These are phyloP conservation scores for Pontederia paniculata DNA, from an alignment of 176 grass and related monocot species.

Conservation along the genomic window DNA sequence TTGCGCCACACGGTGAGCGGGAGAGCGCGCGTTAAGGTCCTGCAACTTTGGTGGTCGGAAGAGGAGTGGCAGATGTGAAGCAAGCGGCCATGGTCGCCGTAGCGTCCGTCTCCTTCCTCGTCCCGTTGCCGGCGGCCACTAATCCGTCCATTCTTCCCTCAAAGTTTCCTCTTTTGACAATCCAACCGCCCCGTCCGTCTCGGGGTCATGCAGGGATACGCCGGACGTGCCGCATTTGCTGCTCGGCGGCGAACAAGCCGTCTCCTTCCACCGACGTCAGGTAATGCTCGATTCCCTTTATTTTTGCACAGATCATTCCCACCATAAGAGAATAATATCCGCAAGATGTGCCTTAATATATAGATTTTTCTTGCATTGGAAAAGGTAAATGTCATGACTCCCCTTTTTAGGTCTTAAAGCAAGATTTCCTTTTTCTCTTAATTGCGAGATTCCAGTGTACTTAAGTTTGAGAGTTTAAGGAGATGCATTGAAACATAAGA, in stretches of 20 bases:
- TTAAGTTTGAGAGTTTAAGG: too few species aligned
- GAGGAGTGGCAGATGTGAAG: not conserved
- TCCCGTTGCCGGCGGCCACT: not conserved
- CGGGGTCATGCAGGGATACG: conserved; percentile 2
- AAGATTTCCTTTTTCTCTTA: too few species aligned
- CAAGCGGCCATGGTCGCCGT: conserved; percentile 2
- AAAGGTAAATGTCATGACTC: not conserved
- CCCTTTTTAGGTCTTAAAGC: too few species aligned
- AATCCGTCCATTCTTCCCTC: not conserved
- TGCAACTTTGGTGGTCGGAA: not conserved
- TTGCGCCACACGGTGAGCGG: too few species aligned
- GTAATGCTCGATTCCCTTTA: conserved; percentile 18
- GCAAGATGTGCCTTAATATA: not conserved
- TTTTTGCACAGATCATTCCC: conserved; percentile 5
- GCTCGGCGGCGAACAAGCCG: conserved; percentile 50
- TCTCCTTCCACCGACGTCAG: conserved; percentile 51
- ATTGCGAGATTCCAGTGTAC: too few species aligned
- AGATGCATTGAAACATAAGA: too few species aligned
- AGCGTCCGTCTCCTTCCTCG: conserved; percentile 3
- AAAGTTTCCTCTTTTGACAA: not conserved
- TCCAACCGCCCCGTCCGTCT: not conserved
- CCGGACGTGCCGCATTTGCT: conserved; percentile 15
- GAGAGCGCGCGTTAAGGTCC: too few species aligned
- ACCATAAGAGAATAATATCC: conserved; percentile 3
- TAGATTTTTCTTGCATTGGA: conserved; percentile 1